A percentile compares a stretch with the other conserved stretches of the same genome.
Evolutionary conservation across 768 basidiomycete genomes (phyloP).

Genomic region (Trametes villosa): DNA sequence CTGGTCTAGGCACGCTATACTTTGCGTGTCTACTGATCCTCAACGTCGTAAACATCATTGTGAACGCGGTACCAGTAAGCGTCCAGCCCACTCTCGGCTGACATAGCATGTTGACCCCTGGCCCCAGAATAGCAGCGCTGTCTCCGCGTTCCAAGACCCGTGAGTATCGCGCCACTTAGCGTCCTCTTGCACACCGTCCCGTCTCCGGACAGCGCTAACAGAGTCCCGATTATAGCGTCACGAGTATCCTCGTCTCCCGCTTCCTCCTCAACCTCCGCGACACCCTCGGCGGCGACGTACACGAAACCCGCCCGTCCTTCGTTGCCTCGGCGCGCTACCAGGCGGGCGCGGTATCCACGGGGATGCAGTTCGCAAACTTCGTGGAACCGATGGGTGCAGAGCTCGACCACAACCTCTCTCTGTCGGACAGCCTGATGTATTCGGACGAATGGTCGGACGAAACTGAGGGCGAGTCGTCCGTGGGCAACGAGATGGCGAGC

Average conservation of each 20-base stretch:
- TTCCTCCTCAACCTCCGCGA: conserved; percentile 20
- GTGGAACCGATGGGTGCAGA: conserved; percentile 16
- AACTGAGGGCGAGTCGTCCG: background rate
- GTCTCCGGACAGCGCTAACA: background rate
- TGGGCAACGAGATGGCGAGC: background rate
- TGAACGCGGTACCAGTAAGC: conserved; percentile 2
- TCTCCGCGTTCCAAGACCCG: conserved; percentile 18
- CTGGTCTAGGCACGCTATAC: conserved; percentile 5
- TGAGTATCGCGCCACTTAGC: background rate
- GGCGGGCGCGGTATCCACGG: background rate
- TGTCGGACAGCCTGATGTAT: background rate
- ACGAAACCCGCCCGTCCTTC: conserved; percentile 2
- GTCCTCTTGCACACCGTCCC: background rate
- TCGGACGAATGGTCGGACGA: background rate
- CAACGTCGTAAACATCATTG: conserved; percentile 12
- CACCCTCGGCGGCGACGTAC: background rate
- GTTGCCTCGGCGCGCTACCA: background rate
- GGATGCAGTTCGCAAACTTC: conserved; percentile 10
- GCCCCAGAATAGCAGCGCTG: conserved; percentile 1
- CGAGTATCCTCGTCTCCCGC: conserved; percentile 16
- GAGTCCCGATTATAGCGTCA: background rate
- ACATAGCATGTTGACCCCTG: no score
- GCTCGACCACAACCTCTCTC: background rate
- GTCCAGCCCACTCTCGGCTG: background rate
- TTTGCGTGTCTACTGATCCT: conserved; percentile 14